Evolutionary conservation across 2,329 filamentous ascomycete species (phyloP), one percentile per base, ranked within the genome.

Genomic region (Fusarium sp.): DNA sequence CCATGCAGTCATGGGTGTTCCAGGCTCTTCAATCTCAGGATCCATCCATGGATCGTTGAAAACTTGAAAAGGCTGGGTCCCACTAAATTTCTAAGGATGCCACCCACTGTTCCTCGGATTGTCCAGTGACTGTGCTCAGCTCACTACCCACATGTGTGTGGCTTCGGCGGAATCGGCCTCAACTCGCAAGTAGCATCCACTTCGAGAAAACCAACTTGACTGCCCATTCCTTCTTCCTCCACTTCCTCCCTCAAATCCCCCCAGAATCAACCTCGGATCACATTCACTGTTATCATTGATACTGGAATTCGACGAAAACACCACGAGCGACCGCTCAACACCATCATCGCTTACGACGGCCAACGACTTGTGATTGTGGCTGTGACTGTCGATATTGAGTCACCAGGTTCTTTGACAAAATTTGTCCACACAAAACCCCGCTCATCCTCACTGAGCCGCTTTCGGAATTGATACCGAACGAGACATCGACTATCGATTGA

Each of bases 121-220:
- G 45, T 60, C 60, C 65, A 67, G 58, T 67, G 47, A 58, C 37
- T 64, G 46, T 25, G 20, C 49, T 66, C 61, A 66, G 62, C 59
- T 52, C 65, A 71, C 58, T 63, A 57, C 66, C 63, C 67, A 71
- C 67, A 50, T 67, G 33, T 33, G 52, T n/a, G 66, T 73, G 68
- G 63, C 71, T 73, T 73, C 71, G 71, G 71, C 71, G 67, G 60
- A 73, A 72, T 73, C 71, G 71, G 71, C 70, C 66, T 73, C 47
- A 42, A 50, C 47, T 54, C 56, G 47, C 58, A 64, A 69, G 59
- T 47, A 39, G 67, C 64, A 67, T 70, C 69, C 66, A 69, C 69
- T 60, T 65, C 71, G 57, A 67, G 67, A 72, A 72, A 72, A 72
- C 63, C 58, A 58, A 70, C 69, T 68, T 53, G 61, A 41, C 54